Evolutionary conservation across 2,329 filamentous ascomycete species (phyloP), one percentile per base, ranked within the genome.

Genomic region (Pseudogymnoascus sp.): DNA sequence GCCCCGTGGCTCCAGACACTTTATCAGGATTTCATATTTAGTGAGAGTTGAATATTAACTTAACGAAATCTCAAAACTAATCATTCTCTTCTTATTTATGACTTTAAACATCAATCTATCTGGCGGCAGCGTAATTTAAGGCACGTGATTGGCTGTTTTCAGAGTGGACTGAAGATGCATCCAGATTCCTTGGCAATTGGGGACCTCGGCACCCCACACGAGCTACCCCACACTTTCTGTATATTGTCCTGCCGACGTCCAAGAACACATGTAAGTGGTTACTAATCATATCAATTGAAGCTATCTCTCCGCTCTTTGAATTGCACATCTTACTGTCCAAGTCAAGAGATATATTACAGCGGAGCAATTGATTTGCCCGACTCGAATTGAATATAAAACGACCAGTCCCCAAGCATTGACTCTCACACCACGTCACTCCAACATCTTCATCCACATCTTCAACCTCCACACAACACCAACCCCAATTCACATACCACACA

Each of bases 141-240:
- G 16, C 49, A 55, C 49, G 49, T 55, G 49, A 55, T 55, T 55
- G 28, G 49, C 5, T 55, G n/a, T 33, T 19, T 55, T 22, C 14
- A 25, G 49, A 33, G 49, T 55, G 28, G 45, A 4, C 12, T 55
- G 49, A 11, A 33, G 49, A 12, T 35, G 25, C 49, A 33, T 33
- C 49, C 28, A 55, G 49, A 55, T 33, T 33, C 9, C 49, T 55
- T 55, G 49, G 49, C 49, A 5, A 12, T 22, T 14, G n/a, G 28
- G 49, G 28, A 55, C 49, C 49, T 55, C 49, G 49, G 49, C 49
- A 6, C 49, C 49, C 49, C 49, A 55, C 28, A 55, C 16, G 33
- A 1, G 49, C n/a, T 55, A 55, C 49, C 49, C 49, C 49, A 55
- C 49, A 55, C 16, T 55, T 55, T 35, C 2, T 30, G 45, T n/a